Evolutionary conservation across 2,329 filamentous ascomycete species (phyloP), one percentile per base, ranked within the genome.

Genomic region (Periconia macrospinosa): DNA sequence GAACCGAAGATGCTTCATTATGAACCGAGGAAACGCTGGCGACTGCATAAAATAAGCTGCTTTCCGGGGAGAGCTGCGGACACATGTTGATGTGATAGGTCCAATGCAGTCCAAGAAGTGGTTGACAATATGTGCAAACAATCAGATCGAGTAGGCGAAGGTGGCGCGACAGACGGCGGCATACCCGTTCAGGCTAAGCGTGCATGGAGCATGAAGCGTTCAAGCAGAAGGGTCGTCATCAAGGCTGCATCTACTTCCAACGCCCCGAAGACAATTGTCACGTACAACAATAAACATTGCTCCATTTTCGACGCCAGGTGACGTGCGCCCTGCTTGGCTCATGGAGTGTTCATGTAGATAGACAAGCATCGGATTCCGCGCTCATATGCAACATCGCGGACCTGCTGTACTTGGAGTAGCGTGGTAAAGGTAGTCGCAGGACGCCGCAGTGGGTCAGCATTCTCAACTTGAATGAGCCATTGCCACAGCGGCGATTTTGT

Each of bases 11-110:
- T 27, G 47, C 15, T 9, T 17, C 19, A 45, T 23, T n/a, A 14
- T 35, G 19, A 15, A n/a, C 33, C 18, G 46, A 41, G 23, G 11
- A 37, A 14, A n/a, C 11, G 15, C 18, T 37, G 41, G 18, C 15
- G 17, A 35, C 45, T 19, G 49, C 42, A 45, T 45, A 18, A 17
- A 19, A 17, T 20, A 30, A 27, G 3, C 19, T 20, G 11, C n/a
- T 10, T 23, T n/a, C 13, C 27, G 40, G 23, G n/a, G 33, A 30
- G 2, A 33, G 41, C 46, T 33, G 40, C 42, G 44, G 47, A 40
- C 57, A 56, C 59, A 57, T 57, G 54, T 53, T 51, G 57, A 57
- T 35, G 43, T 62, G 59, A 63, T 59, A 60, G 55, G 59, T 45
- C 47, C 53, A n/a, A 54, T n/a, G 35, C 35, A 33, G 53, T 27